Evolutionary conservation across 768 basidiomycete genomes (phyloP), one percentile per base, ranked within the genome.

Genomic region (Lentinus tigrinus): DNA sequence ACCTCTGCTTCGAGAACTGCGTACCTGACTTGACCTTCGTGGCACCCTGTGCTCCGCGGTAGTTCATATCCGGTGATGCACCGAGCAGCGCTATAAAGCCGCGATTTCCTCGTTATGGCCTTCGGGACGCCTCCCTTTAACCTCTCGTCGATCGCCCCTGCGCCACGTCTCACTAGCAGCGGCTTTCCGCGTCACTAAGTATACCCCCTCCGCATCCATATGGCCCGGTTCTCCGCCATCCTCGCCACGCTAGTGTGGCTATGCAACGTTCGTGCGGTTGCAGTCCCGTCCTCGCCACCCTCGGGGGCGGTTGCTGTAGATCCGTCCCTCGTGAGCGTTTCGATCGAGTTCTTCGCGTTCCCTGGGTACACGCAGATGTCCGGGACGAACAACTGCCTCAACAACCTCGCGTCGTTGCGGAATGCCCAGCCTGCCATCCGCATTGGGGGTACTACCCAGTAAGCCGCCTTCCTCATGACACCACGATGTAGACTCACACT

Each of bases 361-460:
- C 74, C 74, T 1, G 73, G 66, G 4, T 75, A 75, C 60, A 71
- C 69, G 13, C 51, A 63, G 31, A 52, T 75, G 16, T 43, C 66
- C 9, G 67, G 71, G 6, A 75, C 74, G 3, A 63, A 58, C 17
- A 73, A 70, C 55, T 75, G 74, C 58, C 57, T 75, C 1, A 66
- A 62, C 13, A 72, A 74, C 51, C 52, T 75, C 17, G 68, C 68
- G 23, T 50, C 58, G 3, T 58, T 74, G 4, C 71, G 73, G 3
- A 73, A 73, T 5, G 60, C 69, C 1, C 64, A 60, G 47, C 74
- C 74, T 19, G 73, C 73, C 8, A 58, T 74, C 23, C 71, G 74
- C 11, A 75, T 75, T 31, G 74, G 74, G 4, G 74, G 74, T 1
- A 75, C 74, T 5, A 75, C 74, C 0, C 74, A 75, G 74, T 75